Percentiles rank a stretch among this genome's conserved stretches.
These are phyloP conservation scores for Dioszegia aurantiaca DNA, from an alignment of 768 basidiomycete genomes.

Conservation along the genomic window DNA sequence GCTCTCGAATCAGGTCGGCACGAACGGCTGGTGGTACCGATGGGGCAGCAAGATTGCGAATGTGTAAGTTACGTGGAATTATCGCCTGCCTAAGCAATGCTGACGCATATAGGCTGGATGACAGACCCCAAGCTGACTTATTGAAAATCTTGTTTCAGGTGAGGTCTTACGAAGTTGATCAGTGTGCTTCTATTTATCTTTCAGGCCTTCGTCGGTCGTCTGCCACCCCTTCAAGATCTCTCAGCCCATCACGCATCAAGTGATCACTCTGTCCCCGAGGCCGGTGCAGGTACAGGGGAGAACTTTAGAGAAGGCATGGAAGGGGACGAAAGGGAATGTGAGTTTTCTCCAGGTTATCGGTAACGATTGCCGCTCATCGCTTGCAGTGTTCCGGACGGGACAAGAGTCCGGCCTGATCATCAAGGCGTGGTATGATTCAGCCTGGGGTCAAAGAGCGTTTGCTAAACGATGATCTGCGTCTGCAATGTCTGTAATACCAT, in stretches of 20 bases:
- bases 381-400: conserved; percentile 74
- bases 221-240: conserved; percentile 49
- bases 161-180: conserved; percentile 51
- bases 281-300: conserved; percentile 71
- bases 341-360: too few relatives aligned
- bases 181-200: too few relatives aligned
- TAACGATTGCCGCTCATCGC: not conserved
- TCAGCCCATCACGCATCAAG: conserved; percentile 35
- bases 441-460: conserved; percentile 14
- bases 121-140: conserved; percentile 69
- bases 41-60: conserved; percentile 83
- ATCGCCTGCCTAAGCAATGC: not conserved
- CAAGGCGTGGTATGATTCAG: conserved; percentile 75
- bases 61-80: conserved; percentile 59
- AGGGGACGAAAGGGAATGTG: conserved; percentile 85
- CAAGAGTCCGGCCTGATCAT: conserved; percentile 75
- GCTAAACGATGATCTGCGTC: not conserved
- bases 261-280: conserved; percentile 73
- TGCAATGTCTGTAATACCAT: not conserved
- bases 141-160: conserved; percentile 66
- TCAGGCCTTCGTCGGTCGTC: conserved; percentile 46
- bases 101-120: conserved; percentile 62
- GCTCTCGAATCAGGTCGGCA: conserved; percentile 76
- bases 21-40: conserved; percentile 85
- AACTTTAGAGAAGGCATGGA: conserved; percentile 87